phyloP scores from a whole-genome alignment of 257 asterid genomes.

The Paraleonurus japonicus region DNA sequence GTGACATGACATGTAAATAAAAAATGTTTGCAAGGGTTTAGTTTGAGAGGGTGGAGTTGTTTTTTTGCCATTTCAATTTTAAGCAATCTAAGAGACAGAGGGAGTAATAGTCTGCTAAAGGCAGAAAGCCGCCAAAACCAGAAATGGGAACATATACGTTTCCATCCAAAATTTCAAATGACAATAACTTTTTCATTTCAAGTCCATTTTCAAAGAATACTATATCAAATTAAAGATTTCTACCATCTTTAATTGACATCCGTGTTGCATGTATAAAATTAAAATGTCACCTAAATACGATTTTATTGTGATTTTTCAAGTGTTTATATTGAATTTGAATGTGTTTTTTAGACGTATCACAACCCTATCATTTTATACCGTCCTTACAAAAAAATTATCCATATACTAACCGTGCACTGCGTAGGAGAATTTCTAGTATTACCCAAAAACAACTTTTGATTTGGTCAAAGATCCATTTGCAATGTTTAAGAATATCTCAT shows the following conservation, averaged over 20 bases:
- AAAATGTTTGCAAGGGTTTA: no score
- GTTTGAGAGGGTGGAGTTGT: no score
- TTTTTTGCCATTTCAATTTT: no score
- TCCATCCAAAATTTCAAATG: not conserved
- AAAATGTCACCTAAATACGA: not conserved
- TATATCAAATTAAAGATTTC: not conserved
- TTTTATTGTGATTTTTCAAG: not conserved
- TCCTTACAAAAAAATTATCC: no score
- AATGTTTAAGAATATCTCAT: slow-evolving; percentile 49
- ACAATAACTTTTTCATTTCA: not conserved
- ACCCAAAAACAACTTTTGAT: slow-evolving; percentile 62
- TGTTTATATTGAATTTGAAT: not conserved
- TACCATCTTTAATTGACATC: not conserved
- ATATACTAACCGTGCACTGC: not conserved
- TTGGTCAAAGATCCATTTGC: slow-evolving; percentile 58
- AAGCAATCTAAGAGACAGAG: no score
- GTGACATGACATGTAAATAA: no score
- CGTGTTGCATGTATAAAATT: not conserved
- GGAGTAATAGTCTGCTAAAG: not conserved
- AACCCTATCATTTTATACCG: no score
- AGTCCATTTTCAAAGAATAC: not conserved
- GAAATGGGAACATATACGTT: not conserved
- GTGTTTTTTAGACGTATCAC: not conserved
- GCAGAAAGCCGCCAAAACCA: not conserved
- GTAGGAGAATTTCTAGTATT: slow-evolving; percentile 12